Evolutionary conservation across 371 early-diverging fungal genomes (phyloP), one percentile per base, ranked within the genome.

Genomic region (Massospora cicadina): DNA sequence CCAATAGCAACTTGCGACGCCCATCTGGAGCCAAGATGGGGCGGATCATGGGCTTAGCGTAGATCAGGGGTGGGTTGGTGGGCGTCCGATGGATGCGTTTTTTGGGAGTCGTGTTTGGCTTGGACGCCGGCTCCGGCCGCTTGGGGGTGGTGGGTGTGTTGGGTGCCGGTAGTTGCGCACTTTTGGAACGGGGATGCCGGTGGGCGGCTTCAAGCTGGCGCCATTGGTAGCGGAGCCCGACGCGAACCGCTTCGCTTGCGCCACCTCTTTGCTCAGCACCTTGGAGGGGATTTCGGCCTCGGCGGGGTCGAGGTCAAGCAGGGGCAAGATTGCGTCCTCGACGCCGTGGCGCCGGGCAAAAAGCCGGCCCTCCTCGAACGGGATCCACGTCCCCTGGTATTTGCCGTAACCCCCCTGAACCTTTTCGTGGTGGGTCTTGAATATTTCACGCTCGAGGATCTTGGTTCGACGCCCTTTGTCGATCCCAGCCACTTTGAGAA

Each of bases 381-480:
- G 93, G 28, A 93, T 81, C 86, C 83, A 92, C 33, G 91, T 91
- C 53, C 97, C 97, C 77, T 95, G 94, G 71, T 90, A 95, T 77
- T 94, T 93, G 32, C 98, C 98, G 73, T 95, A 95, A 21, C 98
- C 98, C 25, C 98, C 98, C 75, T 95, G 95, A 10, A 97, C 88
- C 75, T 95, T 95, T 68, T 97, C 95, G 68, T 90, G 92, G 33
- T 81, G 80, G 2, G 91, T 93, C 27, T 74, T 74, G 55, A 87
- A 74, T 1, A 94, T 82, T 71, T 91, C 91, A 65, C 82, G 81
- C 70, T 96, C 97, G 3, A 97, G 79, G 65, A 95, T 91, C 71
- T 90, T 90, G 27, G 95, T 92, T 23, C 98, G 79, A 70, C 80
- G 83, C 33, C 86, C 87, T 75, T 95, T 95, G 55, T 95, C 98